Percentiles rank a stretch among this genome's conserved stretches.
phyloP scores from a whole-genome alignment of 2,329 filamentous ascomycete genomes.

The Pseudopyricularia cyperi region DNA sequence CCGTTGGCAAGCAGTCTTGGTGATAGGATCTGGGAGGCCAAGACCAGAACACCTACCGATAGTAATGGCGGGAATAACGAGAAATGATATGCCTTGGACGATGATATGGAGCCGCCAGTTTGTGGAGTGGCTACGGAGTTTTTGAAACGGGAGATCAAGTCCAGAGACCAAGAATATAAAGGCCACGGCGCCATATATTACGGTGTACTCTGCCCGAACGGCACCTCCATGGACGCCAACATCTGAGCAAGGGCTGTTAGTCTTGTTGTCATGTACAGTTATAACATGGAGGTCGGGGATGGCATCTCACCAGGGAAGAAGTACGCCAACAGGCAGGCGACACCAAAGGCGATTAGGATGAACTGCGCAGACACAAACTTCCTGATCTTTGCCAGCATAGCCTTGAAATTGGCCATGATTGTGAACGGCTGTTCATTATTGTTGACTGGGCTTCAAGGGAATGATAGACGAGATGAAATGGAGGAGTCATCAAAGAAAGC shows the following conservation, averaged over 20 bases:
- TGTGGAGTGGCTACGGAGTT: conserved; percentile 45
- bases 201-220: conserved; percentile 41
- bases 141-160: conserved; percentile 50
- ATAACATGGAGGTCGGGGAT: background rate
- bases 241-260: conserved; percentile 14
- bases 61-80: conserved; percentile 51
- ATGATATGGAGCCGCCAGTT: conserved; percentile 58
- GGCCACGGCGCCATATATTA: conserved; percentile 56
- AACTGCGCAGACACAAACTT: background rate
- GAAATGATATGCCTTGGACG: conserved; percentile 54
- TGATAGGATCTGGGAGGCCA: conserved; percentile 5
- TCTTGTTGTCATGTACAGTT: background rate
- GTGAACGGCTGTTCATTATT: too few relatives aligned
- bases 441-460: too few relatives aligned
- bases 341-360: conserved; percentile 48
- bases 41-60: conserved; percentile 15
- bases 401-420: background rate
- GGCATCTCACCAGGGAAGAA: conserved; percentile 26
- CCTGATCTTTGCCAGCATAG: background rate
- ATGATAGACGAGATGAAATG: too few relatives aligned
- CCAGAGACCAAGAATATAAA: conserved; percentile 62
- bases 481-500: too few relatives aligned
- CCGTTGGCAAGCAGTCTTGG: background rate
- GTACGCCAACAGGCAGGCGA: conserved; percentile 34
- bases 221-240: conserved; percentile 33